These are phyloP conservation scores for Beta macrorhiza DNA, from an alignment of 179 eudicot genomes.

Conservation along the genomic window DNA sequence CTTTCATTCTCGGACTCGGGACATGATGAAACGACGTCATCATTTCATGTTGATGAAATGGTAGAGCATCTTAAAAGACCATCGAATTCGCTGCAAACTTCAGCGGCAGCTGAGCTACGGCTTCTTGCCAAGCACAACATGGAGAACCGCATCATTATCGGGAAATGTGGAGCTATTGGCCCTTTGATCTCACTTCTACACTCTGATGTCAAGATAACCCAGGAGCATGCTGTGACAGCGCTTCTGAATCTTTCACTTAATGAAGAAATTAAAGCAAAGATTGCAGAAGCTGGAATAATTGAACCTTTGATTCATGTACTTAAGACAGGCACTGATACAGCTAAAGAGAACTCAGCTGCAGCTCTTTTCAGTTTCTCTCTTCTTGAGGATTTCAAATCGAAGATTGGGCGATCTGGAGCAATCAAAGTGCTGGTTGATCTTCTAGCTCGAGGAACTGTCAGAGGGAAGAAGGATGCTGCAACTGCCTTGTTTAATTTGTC, in stretches of 20 bases:
- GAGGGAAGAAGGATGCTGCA: conserved; percentile 91
- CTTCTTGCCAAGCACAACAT: conserved; percentile 63
- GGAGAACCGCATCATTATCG: conserved; percentile 64
- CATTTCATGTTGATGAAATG: conserved; percentile 51
- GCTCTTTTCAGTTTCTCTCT: conserved; percentile 72
- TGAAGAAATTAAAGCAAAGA: conserved; percentile 58
- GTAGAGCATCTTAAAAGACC: conserved; percentile 46
- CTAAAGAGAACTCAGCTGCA: conserved; percentile 87
- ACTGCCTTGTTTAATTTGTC: conserved; percentile 85
- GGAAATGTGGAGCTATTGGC: conserved; percentile 58
- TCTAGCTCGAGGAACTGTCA: conserved; percentile 56
- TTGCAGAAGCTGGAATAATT: conserved; percentile 64
- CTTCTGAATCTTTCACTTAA: conserved; percentile 73
- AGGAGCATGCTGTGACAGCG: conserved; percentile 91
- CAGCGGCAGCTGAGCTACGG: conserved; percentile 64
- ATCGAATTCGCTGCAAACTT: conserved; percentile 46
- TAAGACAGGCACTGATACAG: conserved; percentile 56
- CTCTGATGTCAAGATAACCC: conserved; percentile 51
- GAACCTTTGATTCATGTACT: conserved; percentile 77
- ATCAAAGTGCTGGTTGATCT: conserved; percentile 70
- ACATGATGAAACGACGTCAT: conserved; percentile 47
- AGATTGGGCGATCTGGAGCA: conserved; percentile 83
- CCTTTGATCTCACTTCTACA: conserved; percentile 54
- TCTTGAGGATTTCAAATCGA: conserved; percentile 63
- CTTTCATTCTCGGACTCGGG: conserved; percentile 41